Percentiles rank a stretch among this genome's conserved stretches.
Evolutionary conservation across 352 stramenopile genomes (phyloP).

Genomic region (Pythium aphanidermatum): DNA sequence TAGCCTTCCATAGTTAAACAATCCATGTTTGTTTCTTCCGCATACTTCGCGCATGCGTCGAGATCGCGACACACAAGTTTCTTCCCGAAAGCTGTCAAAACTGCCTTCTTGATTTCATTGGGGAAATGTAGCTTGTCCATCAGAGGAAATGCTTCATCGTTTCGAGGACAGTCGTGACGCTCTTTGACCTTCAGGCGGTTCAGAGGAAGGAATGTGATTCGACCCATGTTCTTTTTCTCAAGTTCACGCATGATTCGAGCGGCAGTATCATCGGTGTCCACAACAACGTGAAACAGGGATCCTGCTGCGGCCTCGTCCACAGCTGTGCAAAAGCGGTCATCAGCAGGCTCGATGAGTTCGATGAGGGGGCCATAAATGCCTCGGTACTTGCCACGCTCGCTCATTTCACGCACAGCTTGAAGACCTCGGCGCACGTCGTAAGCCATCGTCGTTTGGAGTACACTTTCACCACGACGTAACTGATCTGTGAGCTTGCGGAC

Average conservation of each 20-base stretch:
- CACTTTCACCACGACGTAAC: constrained; percentile 62
- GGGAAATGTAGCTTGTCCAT: constrained; percentile 86
- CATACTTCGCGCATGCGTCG: constrained; percentile 81
- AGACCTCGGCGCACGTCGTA: constrained; percentile 84
- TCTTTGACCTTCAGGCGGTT: constrained; percentile 89
- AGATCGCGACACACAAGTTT: constrained; percentile 95
- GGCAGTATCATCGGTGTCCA: constrained; percentile 97
- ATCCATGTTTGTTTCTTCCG: constrained; percentile 91
- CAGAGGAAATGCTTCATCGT: constrained; percentile 77
- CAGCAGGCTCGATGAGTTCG: constrained; percentile 89
- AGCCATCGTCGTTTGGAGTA: constrained; percentile 79
- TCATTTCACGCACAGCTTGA: constrained; percentile 84
- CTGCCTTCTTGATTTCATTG: constrained; percentile 84
- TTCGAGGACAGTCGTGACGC: constrained; percentile 54
- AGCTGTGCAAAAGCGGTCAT: constrained; percentile 91
- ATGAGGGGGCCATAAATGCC: constrained; percentile 95
- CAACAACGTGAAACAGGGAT: constrained; percentile 97
- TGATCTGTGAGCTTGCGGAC: constrained; percentile 69
- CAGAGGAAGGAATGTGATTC: constrained; percentile 97
- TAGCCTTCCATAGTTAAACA: constrained; percentile 98
- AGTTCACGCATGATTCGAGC: constrained; percentile 92
- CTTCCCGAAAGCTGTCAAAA: constrained; percentile 95
- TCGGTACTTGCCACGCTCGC: constrained; percentile 56
- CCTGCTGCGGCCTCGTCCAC: constrained; percentile 95
- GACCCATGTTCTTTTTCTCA: constrained; percentile 90